Evolutionary conservation across 2,329 filamentous ascomycete species (phyloP).

Genomic region (Phoma herbarum): DNA sequence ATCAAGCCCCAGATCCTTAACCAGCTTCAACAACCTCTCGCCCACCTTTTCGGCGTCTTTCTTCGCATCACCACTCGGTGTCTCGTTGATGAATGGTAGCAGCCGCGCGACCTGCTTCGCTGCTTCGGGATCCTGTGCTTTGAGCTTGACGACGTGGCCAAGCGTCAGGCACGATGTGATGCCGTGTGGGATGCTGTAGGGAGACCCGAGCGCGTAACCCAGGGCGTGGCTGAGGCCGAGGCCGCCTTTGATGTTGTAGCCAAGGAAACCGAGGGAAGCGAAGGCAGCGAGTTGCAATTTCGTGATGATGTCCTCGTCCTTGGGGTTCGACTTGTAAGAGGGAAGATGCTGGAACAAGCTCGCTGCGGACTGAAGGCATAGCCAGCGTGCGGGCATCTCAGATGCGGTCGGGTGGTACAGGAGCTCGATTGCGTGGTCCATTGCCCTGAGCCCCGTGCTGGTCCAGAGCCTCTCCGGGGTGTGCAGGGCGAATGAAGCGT

Average conservation of each 20-base stretch:
- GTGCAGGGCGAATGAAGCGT: conserved; percentile 60
- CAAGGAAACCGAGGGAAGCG: conserved; percentile 60
- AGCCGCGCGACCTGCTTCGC: conserved; percentile 58
- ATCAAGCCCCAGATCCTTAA: conserved; percentile 56
- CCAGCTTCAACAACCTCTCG: conserved; percentile 55
- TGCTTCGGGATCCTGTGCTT: conserved; percentile 55
- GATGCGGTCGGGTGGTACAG: conserved; percentile 62
- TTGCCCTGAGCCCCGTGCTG: conserved; percentile 61
- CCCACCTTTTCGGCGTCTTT: conserved; percentile 58
- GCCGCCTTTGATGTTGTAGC: conserved; percentile 60
- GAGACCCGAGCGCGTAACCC: conserved; percentile 63
- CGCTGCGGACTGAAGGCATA: conserved; percentile 56
- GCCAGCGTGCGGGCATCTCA: conserved; percentile 60
- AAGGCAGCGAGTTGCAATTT: conserved; percentile 63
- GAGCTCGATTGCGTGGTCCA: conserved; percentile 65
- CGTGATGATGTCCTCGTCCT: conserved; percentile 60
- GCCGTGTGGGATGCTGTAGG: conserved; percentile 65
- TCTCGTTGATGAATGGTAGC: conserved; percentile 55
- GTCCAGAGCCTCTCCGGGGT: conserved; percentile 62
- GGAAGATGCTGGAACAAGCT: conserved; percentile 60
- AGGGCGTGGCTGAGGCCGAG: conserved; percentile 59
- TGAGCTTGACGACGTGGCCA: conserved; percentile 63
- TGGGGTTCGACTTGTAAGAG: conserved; percentile 56
- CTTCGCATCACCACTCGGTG: conserved; percentile 50
- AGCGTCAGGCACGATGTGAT: conserved; percentile 65